phyloP scores from a whole-genome alignment of 1,284 basidiomycete species.

The Omphalotus olearius region DNA sequence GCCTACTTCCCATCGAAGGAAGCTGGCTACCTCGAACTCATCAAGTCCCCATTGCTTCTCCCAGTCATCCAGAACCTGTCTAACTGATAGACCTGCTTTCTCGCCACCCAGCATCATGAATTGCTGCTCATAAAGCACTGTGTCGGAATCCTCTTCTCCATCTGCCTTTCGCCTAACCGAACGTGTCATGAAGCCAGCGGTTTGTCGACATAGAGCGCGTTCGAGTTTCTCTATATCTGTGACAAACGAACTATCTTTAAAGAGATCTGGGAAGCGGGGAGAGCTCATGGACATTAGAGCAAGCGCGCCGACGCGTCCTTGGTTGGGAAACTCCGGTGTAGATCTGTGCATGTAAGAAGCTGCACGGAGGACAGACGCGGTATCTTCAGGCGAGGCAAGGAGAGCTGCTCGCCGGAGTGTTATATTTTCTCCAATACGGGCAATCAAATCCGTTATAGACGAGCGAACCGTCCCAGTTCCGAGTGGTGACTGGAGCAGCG shows the following conservation, averaged over 20 bases:
- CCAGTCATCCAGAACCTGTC: slow-evolving; percentile 68
- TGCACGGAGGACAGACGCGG: slow-evolving; percentile 52
- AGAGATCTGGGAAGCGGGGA: slow-evolving; percentile 36
- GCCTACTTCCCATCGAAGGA: slow-evolving; percentile 66
- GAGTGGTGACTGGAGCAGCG: slow-evolving; percentile 65
- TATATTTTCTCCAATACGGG: slow-evolving; percentile 90
- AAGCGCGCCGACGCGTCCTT: slow-evolving; percentile 72
- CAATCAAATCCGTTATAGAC: slow-evolving; percentile 77
- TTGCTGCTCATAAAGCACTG: slow-evolving; percentile 74
- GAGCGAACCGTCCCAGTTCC: slow-evolving; percentile 67
- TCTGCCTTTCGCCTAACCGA: slow-evolving; percentile 37
- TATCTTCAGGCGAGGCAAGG: slow-evolving; percentile 47
- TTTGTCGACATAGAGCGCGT: slow-evolving; percentile 79
- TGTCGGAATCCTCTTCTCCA: slow-evolving; percentile 43
- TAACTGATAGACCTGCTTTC: slow-evolving; percentile 51
- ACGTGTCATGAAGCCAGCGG: slow-evolving; percentile 81
- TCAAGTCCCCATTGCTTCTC: slow-evolving; percentile 48
- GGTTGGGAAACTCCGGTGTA: slow-evolving; percentile 36
- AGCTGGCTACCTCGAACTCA: slow-evolving; percentile 53
- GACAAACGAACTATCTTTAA: slow-evolving; percentile 41
- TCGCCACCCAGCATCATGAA: slow-evolving; percentile 72
- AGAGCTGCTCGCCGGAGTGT: slow-evolving; percentile 70
- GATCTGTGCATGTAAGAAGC: slow-evolving; percentile 80
- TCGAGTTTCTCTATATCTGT: slow-evolving; percentile 64
- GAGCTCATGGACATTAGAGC: slow-evolving; percentile 60